These are phyloP conservation scores for Gyrodon lividus DNA, from an alignment of 768 basidiomycete species.

Conservation along the genomic window DNA sequence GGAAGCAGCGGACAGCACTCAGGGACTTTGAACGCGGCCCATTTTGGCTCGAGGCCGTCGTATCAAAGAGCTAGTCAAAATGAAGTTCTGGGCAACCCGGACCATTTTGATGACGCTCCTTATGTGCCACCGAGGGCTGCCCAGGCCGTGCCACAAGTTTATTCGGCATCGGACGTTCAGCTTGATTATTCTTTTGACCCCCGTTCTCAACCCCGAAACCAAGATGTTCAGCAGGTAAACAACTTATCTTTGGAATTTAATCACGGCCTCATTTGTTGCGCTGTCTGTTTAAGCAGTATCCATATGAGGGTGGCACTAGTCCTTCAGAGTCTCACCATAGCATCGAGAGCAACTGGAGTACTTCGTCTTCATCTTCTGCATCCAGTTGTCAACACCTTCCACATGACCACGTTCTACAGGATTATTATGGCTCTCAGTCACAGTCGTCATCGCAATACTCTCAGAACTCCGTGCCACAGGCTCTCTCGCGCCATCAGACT, in stretches of 20 bases:
- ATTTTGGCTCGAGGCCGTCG: conserved; percentile 9
- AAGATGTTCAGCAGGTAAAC: conserved; percentile 18
- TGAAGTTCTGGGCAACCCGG: conserved; percentile 12
- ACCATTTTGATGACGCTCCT: conserved; percentile 28
- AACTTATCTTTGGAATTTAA: conserved; percentile 1
- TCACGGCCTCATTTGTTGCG: not conserved
- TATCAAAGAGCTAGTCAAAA: conserved; percentile 14
- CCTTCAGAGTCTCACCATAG: conserved; percentile 27
- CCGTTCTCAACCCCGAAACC: conserved; percentile 1
- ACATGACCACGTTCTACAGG: conserved; percentile 8
- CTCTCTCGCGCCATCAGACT: not conserved
- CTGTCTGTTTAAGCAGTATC: conserved; percentile 13
- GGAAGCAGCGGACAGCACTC: conserved; percentile 10
- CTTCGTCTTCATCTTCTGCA: conserved; percentile 22
- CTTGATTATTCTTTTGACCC: conserved; percentile 5
- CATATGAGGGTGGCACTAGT: conserved; percentile 20
- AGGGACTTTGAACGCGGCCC: conserved; percentile 9
- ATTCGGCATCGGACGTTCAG: conserved; percentile 16
- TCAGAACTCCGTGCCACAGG: conserved; percentile 1
- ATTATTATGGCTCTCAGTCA: conserved; percentile 4
- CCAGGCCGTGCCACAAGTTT: conserved; percentile 18
- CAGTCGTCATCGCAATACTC: conserved; percentile 9
- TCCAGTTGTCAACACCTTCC: conserved; percentile 15
- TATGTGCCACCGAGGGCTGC: conserved; percentile 28
- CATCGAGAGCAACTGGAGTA: conserved; percentile 27